Evolutionary conservation across 176 grass and related monocot genomes (phyloP).

Genomic region (Cenchrus purpureus): DNA sequence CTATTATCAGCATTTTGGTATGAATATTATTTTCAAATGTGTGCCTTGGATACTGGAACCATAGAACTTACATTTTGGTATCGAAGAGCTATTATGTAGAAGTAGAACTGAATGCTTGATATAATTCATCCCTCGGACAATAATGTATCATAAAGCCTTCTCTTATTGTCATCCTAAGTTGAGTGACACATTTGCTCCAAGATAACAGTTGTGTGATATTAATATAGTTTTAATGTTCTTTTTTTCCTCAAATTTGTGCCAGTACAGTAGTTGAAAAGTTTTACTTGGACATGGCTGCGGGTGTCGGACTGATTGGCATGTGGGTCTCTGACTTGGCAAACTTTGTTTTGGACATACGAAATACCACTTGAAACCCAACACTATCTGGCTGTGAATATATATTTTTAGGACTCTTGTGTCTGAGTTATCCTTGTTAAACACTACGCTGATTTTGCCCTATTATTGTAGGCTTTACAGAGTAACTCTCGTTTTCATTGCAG

Average conservation of each 20-base stretch:
- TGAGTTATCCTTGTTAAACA: background rate
- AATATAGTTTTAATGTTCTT: background rate
- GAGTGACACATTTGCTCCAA: constrained; percentile 10
- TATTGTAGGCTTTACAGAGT: constrained; percentile 26
- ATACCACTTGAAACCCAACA: background rate
- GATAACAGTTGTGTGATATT: constrained; percentile 10
- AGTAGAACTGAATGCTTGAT: background rate
- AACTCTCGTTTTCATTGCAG: constrained; percentile 49
- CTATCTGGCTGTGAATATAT: background rate
- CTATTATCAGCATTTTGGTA: background rate
- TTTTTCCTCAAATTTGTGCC: background rate
- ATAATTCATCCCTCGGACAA: background rate
- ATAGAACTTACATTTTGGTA: constrained; percentile 12
- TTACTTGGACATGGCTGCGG: background rate
- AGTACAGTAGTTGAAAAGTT: background rate
- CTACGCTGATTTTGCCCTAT: constrained; percentile 2
- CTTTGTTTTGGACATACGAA: background rate
- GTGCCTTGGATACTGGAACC: background rate
- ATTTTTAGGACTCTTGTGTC: background rate
- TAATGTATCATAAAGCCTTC: background rate
- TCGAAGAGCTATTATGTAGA: background rate
- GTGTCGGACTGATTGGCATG: background rate
- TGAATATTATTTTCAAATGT: background rate
- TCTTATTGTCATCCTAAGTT: constrained; percentile 24
- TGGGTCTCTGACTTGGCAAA: background rate